Conservation (phyloP, 192 early-diverging fungal genomes). For the Backusella australiensis region DNA sequence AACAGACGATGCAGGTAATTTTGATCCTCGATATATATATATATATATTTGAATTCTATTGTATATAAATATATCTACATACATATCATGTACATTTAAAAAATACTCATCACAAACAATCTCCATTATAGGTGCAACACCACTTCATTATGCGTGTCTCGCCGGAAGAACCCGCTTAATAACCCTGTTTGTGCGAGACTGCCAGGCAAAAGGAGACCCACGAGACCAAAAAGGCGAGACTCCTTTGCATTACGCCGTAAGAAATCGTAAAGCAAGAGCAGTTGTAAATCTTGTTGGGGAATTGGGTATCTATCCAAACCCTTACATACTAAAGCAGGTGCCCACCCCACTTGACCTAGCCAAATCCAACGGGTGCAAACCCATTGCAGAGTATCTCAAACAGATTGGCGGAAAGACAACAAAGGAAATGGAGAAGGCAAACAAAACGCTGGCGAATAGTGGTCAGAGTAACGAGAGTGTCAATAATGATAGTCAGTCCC, state of each 20-base stretch:
- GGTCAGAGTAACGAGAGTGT: neutral
- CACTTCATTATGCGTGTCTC: conserved; percentile 30
- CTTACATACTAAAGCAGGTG: conserved; percentile 20
- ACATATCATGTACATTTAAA: neutral
- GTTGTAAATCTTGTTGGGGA: conserved; percentile 22
- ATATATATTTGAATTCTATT: neutral
- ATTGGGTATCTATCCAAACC: conserved; percentile 24
- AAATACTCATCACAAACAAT: neutral
- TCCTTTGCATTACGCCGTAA: conserved; percentile 29
- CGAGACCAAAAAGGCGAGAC: conserved; percentile 28
- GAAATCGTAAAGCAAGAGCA: conserved; percentile 11
- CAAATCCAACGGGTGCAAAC: conserved; percentile 12
- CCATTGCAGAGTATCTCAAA: conserved; percentile 20
- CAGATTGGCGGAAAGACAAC: conserved; percentile 16
- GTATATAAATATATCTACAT: too few relatives aligned
- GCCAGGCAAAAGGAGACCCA: conserved; percentile 1
- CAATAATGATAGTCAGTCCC: neutral
- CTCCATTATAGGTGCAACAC: conserved; percentile 16
- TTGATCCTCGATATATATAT: neutral
- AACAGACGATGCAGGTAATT: conserved; percentile 11
- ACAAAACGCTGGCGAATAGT: neutral
- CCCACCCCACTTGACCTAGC: conserved; percentile 28
- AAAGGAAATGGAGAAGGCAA: conserved; percentile 31
- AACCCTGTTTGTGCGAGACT: conserved; percentile 16
- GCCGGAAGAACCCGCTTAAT: conserved; percentile 14